These are phyloP conservation scores for Heliamphora pulchella DNA, from an alignment of 179 eudicot species.

Conservation along the genomic window DNA sequence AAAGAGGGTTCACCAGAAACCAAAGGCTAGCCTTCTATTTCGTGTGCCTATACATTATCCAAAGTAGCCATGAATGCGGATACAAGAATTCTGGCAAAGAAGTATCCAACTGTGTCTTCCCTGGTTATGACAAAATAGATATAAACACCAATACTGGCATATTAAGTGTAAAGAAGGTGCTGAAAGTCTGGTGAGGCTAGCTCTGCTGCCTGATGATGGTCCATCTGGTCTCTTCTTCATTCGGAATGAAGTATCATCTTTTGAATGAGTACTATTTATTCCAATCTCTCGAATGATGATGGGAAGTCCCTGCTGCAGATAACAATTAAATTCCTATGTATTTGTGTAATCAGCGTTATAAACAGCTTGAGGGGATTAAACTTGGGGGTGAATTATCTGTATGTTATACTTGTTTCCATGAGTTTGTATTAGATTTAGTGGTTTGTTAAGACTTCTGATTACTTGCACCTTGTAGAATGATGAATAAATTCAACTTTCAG, in stretches of 20 bases:
- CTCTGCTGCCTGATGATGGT: slow-evolving; percentile 38
- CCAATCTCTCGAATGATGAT: background rate
- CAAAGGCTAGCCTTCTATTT: slow-evolving; percentile 18
- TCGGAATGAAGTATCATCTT: slow-evolving; percentile 7
- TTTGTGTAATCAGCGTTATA: background rate
- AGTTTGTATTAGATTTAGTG: too few species aligned
- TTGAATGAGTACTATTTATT: background rate
- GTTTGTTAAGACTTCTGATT: too few species aligned
- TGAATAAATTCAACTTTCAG: too few species aligned
- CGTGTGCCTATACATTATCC: slow-evolving; percentile 16
- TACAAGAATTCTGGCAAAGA: slow-evolving; percentile 27
- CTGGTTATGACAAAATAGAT: slow-evolving; percentile 27
- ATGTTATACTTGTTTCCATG: too few species aligned
- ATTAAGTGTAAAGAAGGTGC: slow-evolving; percentile 20
- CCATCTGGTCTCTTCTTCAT: slow-evolving; percentile 43
- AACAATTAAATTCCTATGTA: background rate
- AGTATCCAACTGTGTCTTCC: slow-evolving; percentile 23
- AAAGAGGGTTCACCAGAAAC: slow-evolving; percentile 14
- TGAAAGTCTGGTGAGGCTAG: slow-evolving; percentile 30
- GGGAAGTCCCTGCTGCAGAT: background rate
- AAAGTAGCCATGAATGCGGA: slow-evolving; percentile 50
- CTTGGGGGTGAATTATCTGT: too few species aligned
- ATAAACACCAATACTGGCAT: slow-evolving; percentile 4
- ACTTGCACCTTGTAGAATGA: too few species aligned
- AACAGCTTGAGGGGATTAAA: background rate